Evolutionary conservation across 2,329 filamentous ascomycete genomes (phyloP), one percentile per base, ranked within the genome.

Genomic region (Aspergillus ochraceus): DNA sequence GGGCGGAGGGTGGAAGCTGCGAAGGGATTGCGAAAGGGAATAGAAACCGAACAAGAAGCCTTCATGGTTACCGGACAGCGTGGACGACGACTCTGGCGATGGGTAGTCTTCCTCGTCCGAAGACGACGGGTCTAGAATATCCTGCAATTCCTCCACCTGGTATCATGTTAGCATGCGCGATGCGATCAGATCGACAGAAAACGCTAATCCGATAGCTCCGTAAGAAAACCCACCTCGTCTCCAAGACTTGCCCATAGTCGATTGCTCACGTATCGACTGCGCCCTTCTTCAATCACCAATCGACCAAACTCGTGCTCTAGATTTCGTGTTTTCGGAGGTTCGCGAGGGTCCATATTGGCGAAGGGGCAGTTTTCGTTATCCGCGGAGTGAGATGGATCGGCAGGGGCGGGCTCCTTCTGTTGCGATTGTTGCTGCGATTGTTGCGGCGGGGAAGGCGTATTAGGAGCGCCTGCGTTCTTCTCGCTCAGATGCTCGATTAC

Each of bases 21-120:
- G 77, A 68, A 88, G 79, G 58, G 84, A 84, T 39, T 84, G 81
- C 45, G 77, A 83, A 6, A 82, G 76, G 0, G 85, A 86, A 65
- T 81, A 83, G 67, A 83, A 86, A 17, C 84, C 83, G 68, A 88
- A 87, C 9, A 88, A 72, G 68, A 86, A 88, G 24, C 82, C 83
- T 61, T 87, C 84, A 61, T 86, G 82, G 55, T 78, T 80, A 6
- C 75, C 70, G 2, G 77, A 76, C 20, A 71, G 63, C 32, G 67
- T 64, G 57, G 69, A 67, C 26, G 73, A 77, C 50, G 71, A 67
- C 29, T 78, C 78, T 2, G 82, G 79, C 2, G 83, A 81, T n/a
- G 79, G 73, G 39, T 75, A 68, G 50, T 80, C 76, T n/a, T 85
- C 83, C 30, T 86, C 83, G 14, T 86, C 84, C 26, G 85, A 84